These are phyloP conservation scores for Pelargonium citronellum DNA, from an alignment of 441 rosid genomes.

Conservation along the genomic window DNA sequence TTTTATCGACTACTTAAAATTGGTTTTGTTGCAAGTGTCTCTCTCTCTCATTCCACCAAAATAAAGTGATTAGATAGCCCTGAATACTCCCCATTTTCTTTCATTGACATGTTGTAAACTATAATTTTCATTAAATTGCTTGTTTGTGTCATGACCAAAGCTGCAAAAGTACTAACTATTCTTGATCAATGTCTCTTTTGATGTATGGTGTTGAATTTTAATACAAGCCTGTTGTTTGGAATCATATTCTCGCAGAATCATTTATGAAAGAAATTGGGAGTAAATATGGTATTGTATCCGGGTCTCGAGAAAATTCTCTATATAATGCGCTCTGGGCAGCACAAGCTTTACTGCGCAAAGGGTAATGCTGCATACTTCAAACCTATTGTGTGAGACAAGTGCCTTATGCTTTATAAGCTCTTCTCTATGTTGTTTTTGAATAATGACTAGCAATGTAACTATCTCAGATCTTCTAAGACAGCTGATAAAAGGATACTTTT, in stretches of 20 bases:
- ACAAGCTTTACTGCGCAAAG: constrained; percentile 88
- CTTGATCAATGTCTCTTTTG: constrained; percentile 5
- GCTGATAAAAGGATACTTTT: constrained; percentile 74
- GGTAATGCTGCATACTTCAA: constrained; percentile 39
- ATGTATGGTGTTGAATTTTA: not conserved
- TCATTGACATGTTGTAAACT: not conserved
- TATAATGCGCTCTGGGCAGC: constrained; percentile 94
- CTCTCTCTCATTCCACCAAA: not conserved
- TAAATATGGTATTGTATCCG: constrained; percentile 71
- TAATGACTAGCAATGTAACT: constrained; percentile 24
- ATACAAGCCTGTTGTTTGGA: constrained; percentile 13
- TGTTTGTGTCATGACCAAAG: not conserved
- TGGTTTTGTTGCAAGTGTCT: not conserved
- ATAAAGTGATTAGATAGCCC: not conserved
- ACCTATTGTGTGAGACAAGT: not conserved
- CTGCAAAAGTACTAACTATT: not conserved
- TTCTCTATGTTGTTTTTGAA: constrained; percentile 15
- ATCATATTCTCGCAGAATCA: constrained; percentile 48
- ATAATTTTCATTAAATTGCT: no score
- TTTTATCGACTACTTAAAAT: not conserved
- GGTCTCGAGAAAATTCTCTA: constrained; percentile 82
- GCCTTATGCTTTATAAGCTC: constrained; percentile 10
- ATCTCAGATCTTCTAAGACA: constrained; percentile 71
- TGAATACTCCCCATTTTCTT: not conserved
- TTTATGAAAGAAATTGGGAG: constrained; percentile 73